Evolutionary conservation across 2,329 filamentous ascomycete genomes (phyloP), one percentile per base, ranked within the genome.

Genomic region (Nemania sp.): DNA sequence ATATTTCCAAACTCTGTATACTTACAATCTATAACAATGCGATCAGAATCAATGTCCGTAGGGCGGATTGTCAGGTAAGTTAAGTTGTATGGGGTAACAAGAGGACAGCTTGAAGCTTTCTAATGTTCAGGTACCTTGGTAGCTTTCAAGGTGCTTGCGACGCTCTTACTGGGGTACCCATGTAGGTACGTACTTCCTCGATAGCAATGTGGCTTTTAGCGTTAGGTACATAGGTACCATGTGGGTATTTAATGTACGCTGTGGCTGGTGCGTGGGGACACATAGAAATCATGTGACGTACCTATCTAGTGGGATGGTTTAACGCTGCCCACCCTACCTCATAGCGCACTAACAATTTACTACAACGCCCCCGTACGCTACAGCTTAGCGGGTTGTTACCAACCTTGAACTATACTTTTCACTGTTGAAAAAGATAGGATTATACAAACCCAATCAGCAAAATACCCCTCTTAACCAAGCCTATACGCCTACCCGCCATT

Each of bases 31-130:
- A 32, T 20, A 11, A 57, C 20, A 51, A 49, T 43, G 27, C 58
- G 35, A 69, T 56, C 65, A 64, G 58, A 64, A 35, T 52, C 18
- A 56, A 58, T 49, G 22, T 32, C 65, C 58, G 61, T 67, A 41
- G 62, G 60, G 61, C 20, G 47, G 62, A 32, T 56, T 65, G 57
- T 51, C 32, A 24, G 66, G 22, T n/a, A 57, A 60, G 41, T 51
- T n/a, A 57, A 60, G 41, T 51, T 52, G 49, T 27, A 49, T 54
- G 38, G 56, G 49, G 62, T 38, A 62, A 29, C 15, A 26, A 72
- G 69, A 77, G 75, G 75, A 72, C 78, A 80, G 78, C 74, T 79
- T 79, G 76, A 74, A 72, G 73, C 73, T 77, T 74, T 65, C 53
- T 26, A 29, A 35, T 15, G 29, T 18, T 35, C 27, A 11, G 29